A percentile compares a stretch with the other conserved stretches of the same genome.
Evolutionary conservation across 257 asterid species (phyloP).

Genomic region (Capsicum pubescens): DNA sequence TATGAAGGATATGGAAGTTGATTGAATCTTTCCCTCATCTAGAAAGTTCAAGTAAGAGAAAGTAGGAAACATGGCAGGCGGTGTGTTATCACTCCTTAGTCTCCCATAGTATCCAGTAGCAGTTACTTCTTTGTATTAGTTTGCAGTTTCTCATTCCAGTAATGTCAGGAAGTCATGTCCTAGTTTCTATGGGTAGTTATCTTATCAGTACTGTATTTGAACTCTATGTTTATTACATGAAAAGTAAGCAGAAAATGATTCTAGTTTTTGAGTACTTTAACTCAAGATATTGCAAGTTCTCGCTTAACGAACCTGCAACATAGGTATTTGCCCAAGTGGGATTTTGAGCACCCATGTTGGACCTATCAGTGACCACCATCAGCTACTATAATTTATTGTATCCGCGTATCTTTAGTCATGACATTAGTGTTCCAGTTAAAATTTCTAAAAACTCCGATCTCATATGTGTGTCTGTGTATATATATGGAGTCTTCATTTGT

Average conservation of each 20-base stretch:
- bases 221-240: too few relatives aligned
- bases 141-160: too few relatives aligned
- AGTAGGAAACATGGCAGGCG: background rate
- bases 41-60: background rate
- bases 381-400: constrained; percentile 16
- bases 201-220: too few relatives aligned
- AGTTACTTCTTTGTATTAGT: too few relatives aligned
- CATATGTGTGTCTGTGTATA: background rate
- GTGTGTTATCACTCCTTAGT: background rate
- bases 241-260: too few relatives aligned
- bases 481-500: background rate
- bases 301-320: too few relatives aligned
- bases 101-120: too few relatives aligned
- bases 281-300: too few relatives aligned
- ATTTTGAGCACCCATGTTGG: constrained; percentile 10
- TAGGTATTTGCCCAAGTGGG: background rate
- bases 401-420: background rate
- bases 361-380: background rate
- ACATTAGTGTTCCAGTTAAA: background rate
- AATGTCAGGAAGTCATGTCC: too few relatives aligned
- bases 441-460: constrained; percentile 6
- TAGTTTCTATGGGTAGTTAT: too few relatives aligned
- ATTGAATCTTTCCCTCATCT: background rate
- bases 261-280: too few relatives aligned
- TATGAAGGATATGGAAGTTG: constrained; percentile 17